These are phyloP conservation scores for Ceratobasidium sp. DNA, from an alignment of 1,284 basidiomycete species.

Conservation along the genomic window DNA sequence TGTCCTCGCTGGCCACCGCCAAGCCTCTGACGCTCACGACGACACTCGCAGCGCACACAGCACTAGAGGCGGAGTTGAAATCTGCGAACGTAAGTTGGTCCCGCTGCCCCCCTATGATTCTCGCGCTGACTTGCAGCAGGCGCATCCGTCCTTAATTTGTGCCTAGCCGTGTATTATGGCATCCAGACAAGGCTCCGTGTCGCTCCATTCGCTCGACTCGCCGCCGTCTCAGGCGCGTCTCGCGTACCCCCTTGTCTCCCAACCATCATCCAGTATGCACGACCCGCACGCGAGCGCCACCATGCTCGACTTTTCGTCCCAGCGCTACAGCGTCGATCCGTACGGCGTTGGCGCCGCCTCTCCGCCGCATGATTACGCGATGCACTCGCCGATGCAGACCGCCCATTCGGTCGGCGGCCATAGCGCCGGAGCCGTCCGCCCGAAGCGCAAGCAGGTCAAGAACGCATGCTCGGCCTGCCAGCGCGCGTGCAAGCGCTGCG, in stretches of 20 bases:
- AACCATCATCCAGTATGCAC: slow-evolving; percentile 20
- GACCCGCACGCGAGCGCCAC: not conserved
- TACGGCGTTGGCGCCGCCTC: not conserved
- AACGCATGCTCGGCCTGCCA: slow-evolving; percentile 90
- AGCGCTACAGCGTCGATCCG: slow-evolving; percentile 13
- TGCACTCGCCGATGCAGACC: not conserved
- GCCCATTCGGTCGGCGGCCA: not conserved
- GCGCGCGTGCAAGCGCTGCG: slow-evolving; percentile 91
- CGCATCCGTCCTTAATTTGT: not conserved
- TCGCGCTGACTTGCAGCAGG: slow-evolving; percentile 2
- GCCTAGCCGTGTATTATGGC: slow-evolving; percentile 1
- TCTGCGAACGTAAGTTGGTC: slow-evolving; percentile 1
- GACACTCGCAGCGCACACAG: not conserved
- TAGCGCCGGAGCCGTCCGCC: slow-evolving; percentile 6
- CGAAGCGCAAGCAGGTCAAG: slow-evolving; percentile 88
- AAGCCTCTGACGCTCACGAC: not conserved
- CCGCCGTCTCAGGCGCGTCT: slow-evolving; percentile 31
- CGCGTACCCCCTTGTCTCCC: slow-evolving; percentile 9
- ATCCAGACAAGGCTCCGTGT: slow-evolving; percentile 22
- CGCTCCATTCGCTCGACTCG: slow-evolving; percentile 32
- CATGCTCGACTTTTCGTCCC: not conserved
- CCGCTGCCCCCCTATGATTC: not conserved
- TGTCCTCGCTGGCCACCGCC: not conserved
- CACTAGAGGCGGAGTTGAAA: not conserved
- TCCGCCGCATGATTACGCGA: slow-evolving; percentile 14